Conservation (phyloP, 371 early-diverging fungal species). For the Rhizomucor pusillus region DNA sequence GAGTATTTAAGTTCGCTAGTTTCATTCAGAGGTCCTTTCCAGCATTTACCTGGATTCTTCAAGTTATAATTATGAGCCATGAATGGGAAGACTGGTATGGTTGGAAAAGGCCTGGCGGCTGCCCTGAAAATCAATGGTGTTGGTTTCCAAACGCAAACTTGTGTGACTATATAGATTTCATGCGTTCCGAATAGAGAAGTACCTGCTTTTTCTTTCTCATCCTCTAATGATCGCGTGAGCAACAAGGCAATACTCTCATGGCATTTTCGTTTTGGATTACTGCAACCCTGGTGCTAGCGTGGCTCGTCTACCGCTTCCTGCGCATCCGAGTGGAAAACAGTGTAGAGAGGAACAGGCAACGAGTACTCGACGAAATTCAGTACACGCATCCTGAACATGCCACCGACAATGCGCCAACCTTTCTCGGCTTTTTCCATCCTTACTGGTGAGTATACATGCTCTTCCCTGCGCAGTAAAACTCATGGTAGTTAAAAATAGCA, state of each 20-base stretch:
- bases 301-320: constrained; percentile 11
- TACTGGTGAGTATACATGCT: constrained; percentile 75
- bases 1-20: background rate
- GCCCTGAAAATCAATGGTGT: background rate
- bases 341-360: constrained; percentile 16
- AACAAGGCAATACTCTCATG: constrained; percentile 13
- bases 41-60: constrained; percentile 17
- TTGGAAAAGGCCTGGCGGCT: too few species aligned
- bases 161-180: background rate
- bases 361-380: constrained; percentile 23
- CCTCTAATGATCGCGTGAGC: too few species aligned
- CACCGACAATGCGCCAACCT: constrained; percentile 16
- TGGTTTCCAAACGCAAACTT: background rate
- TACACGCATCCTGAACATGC: constrained; percentile 8
- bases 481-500: constrained; percentile 37
- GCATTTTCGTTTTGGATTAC: constrained; percentile 32
- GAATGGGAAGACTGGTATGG: background rate
- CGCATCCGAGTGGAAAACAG: constrained; percentile 18
- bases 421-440: constrained; percentile 87
- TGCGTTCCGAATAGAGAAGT: background rate
- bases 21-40: background rate
- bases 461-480: too few species aligned
- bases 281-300: constrained; percentile 4
- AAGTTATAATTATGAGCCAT: constrained; percentile 10
- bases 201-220: background rate